Base-by-base conservation (phyloP, 2,329 filamentous ascomycete species). In the Cadophora sp. region DNA sequence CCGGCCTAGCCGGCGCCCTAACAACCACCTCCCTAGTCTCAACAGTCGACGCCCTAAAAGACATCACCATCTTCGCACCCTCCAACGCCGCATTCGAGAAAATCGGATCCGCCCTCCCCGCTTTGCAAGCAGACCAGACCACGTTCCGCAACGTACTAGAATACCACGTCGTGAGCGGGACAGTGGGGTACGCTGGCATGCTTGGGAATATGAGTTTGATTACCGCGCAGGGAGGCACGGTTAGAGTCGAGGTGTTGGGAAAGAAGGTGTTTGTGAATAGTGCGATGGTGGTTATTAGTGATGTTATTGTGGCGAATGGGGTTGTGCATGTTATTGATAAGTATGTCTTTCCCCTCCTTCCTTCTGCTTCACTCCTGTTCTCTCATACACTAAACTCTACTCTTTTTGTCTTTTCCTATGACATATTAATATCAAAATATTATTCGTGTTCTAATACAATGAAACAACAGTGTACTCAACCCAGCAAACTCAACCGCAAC, bases 381-480 rank as follows among this genome's bases (percentile, higher is more conserved):
- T n/a, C 16, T 53, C n/a, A n/a, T 27, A 14, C 14, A 33, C 45
- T 48, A 13, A 11, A 22, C 58, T 24, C 41, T 27, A n/a, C 24
- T 45, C 45, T n/a, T 45, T 39, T 45, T 39, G n/a, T 22, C 27
- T 41, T 24, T 13, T 20, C 43, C 8, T 6, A 20, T 18, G 33
- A 43, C 6, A 18, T 4, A 47, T 22, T 61, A n/a, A n/a, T n/a
- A n/a, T n/a, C n/a, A n/a, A n/a, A n/a, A n/a, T n/a, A n/a, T n/a
- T n/a, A n/a, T n/a, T n/a, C n/a, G n/a, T 33, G n/a, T 43, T 13
- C 51, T 56, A 4, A 60, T 64, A 8, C 65, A 64, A 47, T 8
- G n/a, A 8, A 8, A 8, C 18, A 8, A 43, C 27, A 83, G 82
- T 68, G 86, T 89, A 45, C 79, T 90, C 60, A 89, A 89, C 79